These are phyloP conservation scores for Nitzschia palea DNA, from an alignment of 108 stramenopile genomes.

Conservation along the genomic window DNA sequence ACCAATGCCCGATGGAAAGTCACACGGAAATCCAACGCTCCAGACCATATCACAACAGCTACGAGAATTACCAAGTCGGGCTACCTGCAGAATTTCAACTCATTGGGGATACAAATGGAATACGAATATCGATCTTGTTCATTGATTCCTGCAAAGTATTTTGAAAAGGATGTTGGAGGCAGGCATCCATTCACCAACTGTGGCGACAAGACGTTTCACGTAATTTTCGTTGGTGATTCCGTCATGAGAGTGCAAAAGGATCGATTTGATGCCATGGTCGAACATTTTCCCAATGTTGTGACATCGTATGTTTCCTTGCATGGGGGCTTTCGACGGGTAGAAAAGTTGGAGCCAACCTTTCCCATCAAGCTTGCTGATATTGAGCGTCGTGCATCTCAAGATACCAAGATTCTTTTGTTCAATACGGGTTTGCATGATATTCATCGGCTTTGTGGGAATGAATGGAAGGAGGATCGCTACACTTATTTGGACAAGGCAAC, in stretches of 20 bases:
- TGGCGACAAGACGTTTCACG: conserved; percentile 32
- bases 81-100: conserved; percentile 59
- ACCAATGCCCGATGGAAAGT: conserved; percentile 29
- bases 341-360: conserved; percentile 8
- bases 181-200: conserved; percentile 12
- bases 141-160: neutral
- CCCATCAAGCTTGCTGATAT: conserved; percentile 4
- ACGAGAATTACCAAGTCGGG: conserved; percentile 31
- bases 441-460: conserved; percentile 56
- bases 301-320: conserved; percentile 9
- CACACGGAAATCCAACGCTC: conserved; percentile 18
- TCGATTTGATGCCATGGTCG: conserved; percentile 15
- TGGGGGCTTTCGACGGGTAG: conserved; percentile 26
- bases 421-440: conserved; percentile 82
- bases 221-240: conserved; percentile 79
- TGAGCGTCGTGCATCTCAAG: conserved; percentile 2
- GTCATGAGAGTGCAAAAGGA: conserved; percentile 63
- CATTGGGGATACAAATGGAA: conserved; percentile 60
- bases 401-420: conserved; percentile 56
- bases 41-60: conserved; percentile 18
- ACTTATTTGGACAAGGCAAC: conserved; percentile 19
- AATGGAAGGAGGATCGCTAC: conserved; percentile 33
- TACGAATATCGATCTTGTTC: conserved; percentile 13
- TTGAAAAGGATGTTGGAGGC: neutral
- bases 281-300: conserved; percentile 7